phyloP scores from a whole-genome alignment of 176 grass and related monocot species.

The Oryza nivara region DNA sequence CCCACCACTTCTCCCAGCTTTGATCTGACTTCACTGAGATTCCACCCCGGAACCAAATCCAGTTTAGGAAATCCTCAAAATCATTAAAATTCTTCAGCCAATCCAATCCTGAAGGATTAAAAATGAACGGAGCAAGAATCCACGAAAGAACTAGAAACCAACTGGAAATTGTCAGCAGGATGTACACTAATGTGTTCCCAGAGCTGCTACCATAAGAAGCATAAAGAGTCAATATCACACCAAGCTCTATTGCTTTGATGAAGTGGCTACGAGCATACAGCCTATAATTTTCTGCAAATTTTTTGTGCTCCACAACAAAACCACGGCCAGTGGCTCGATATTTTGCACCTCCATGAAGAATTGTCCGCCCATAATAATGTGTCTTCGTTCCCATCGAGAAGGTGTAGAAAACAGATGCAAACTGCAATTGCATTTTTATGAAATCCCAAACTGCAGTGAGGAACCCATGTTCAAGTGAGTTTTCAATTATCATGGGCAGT shows the following conservation, averaged over 20 bases:
- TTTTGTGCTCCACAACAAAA: conserved; percentile 97
- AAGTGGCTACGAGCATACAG: conserved; percentile 91
- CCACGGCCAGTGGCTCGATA: conserved; percentile 94
- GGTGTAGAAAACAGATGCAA: conserved; percentile 93
- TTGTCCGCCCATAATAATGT: conserved; percentile 90
- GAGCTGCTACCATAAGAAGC: conserved; percentile 65
- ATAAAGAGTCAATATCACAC: conserved; percentile 85
- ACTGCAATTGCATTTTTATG: conserved; percentile 92
- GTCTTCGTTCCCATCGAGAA: conserved; percentile 98
- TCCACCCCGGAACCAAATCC: conserved; percentile 85
- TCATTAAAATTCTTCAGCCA: conserved; percentile 98
- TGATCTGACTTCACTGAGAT: conserved; percentile 81
- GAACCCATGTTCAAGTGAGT: conserved; percentile 89
- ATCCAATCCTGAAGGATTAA: conserved; percentile 94
- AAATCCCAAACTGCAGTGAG: conserved; percentile 93
- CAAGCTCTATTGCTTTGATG: conserved; percentile 89
- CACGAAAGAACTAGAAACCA: conserved; percentile 93
- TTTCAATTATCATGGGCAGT: conserved; percentile 96
- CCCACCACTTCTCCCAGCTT: conserved; percentile 96
- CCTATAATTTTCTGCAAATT: conserved; percentile 91
- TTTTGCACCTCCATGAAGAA: conserved; percentile 95
- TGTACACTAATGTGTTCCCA: conserved; percentile 81
- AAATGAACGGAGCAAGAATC: conserved; percentile 87
- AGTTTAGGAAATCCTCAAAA: conserved; percentile 89
- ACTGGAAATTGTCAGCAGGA: conserved; percentile 81